A percentile compares a stretch with the other conserved stretches of the same genome.
These are phyloP conservation scores for Cenchrus americanus DNA, from an alignment of 176 grass and related monocot species.

Conservation along the genomic window DNA sequence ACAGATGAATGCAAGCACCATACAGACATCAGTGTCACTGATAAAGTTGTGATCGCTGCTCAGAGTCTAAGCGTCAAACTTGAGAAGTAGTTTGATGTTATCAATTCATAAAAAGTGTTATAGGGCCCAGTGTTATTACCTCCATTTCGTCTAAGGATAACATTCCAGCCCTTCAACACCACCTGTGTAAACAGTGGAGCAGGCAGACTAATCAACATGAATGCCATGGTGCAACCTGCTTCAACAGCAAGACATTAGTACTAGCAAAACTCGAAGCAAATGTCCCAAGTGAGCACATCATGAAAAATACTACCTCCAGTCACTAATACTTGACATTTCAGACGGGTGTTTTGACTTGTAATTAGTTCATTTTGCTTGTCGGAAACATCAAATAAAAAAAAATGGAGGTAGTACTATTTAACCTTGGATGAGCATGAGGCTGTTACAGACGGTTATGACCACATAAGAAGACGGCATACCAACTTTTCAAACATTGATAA, in stretches of 20 bases:
- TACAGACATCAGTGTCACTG: not conserved
- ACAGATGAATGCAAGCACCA: conserved; percentile 6
- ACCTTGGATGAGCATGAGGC: not conserved
- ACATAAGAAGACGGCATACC: conserved; percentile 24
- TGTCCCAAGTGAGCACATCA: not conserved
- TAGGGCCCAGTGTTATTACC: not conserved
- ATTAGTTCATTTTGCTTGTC: no score
- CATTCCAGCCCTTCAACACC: not conserved
- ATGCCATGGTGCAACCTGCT: conserved; percentile 8
- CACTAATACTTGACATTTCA: no score
- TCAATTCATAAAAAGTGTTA: conserved; percentile 8
- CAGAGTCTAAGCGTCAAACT: not conserved
- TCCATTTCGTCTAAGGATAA: conserved; percentile 24
- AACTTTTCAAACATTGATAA: conserved; percentile 26
- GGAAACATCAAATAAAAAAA: no score
- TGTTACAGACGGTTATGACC: not conserved
- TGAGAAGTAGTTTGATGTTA: conserved; percentile 10
- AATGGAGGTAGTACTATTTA: not conserved
- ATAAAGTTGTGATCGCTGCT: not conserved
- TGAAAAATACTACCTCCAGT: not conserved
- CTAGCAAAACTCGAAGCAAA: conserved; percentile 6
- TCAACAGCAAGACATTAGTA: not conserved
- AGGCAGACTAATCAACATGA: not conserved
- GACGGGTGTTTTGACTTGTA: no score
- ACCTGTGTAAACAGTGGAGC: not conserved